phyloP scores from a whole-genome alignment of 768 basidiomycete genomes.

The Arthromyces matolae region DNA sequence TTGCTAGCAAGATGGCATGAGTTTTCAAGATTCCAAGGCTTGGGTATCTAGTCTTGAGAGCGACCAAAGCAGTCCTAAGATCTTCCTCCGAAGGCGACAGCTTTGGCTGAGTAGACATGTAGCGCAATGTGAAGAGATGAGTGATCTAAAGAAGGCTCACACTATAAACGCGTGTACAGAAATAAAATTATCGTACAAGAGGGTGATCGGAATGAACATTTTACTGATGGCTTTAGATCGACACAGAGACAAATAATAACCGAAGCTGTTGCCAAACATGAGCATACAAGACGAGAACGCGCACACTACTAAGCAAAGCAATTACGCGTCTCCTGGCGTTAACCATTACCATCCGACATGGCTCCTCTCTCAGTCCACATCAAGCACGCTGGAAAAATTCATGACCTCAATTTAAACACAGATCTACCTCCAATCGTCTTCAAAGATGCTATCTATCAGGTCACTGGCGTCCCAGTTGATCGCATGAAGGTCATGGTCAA shows the following conservation, averaged over 20 bases:
- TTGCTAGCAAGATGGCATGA: conserved; percentile 54
- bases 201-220: conserved; percentile 4
- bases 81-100: conserved; percentile 58
- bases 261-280: conserved; percentile 9
- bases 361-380: conserved; percentile 71
- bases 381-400: conserved; percentile 85
- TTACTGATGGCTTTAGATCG: conserved; percentile 13
- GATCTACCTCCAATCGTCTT: conserved; percentile 67
- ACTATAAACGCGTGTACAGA: conserved; percentile 1
- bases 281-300: conserved; percentile 5
- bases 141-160: background rate
- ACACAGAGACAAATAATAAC: conserved; percentile 8
- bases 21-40: conserved; percentile 70
- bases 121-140: background rate
- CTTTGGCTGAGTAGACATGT: conserved; percentile 17
- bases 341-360: conserved; percentile 37
- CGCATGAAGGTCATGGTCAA: conserved; percentile 99
- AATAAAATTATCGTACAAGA: conserved; percentile 15
- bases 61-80: conserved; percentile 50
- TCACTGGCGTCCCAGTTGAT: conserved; percentile 84
- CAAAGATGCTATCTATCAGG: conserved; percentile 78
- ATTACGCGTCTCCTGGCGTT: conserved; percentile 21
- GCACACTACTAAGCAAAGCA: conserved; percentile 11
- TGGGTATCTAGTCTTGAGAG: conserved; percentile 56
- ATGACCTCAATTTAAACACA: conserved; percentile 69